phyloP scores from a whole-genome alignment of 2,329 filamentous ascomycete genomes.

The Colletotrichum tamarilloi region DNA sequence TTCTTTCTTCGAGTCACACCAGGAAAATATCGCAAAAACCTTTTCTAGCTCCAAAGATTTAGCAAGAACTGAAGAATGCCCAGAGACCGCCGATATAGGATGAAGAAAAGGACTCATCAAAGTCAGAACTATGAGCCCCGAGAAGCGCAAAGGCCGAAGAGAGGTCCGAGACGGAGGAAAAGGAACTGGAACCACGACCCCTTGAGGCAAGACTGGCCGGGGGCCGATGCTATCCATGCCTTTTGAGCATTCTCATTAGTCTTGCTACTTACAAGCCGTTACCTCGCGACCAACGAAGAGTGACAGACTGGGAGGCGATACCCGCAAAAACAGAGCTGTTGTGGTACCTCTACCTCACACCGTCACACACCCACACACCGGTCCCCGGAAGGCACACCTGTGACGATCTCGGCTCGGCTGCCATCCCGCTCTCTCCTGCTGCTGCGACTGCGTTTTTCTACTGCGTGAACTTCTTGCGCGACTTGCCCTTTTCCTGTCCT shows the following conservation, averaged over 20 bases:
- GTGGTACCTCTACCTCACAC: conserved; percentile 25
- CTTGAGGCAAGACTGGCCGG: not conserved
- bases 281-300: not conserved
- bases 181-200: not conserved
- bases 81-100: conserved; percentile 29
- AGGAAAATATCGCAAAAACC: not conserved
- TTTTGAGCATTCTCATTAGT: conserved; percentile 6
- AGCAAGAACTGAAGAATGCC: not conserved
- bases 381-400: conserved; percentile 26
- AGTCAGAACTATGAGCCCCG: not conserved
- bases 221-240: conserved; percentile 23
- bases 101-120: conserved; percentile 25
- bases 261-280: conserved; percentile 21
- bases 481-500: not conserved
- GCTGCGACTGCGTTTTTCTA: conserved; percentile 4
- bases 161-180: conserved; percentile 26
- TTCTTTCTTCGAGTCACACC: not conserved
- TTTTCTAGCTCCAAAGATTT: not conserved
- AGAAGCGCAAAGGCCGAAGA: conserved; percentile 21
- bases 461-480: conserved; percentile 23
- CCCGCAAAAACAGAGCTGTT: conserved; percentile 11
- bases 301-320: not conserved
- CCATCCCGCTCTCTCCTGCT: conserved; percentile 24
- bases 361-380: conserved; percentile 13
- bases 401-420: conserved; percentile 34